Evolutionary conservation across 2,329 filamentous ascomycete species (phyloP).

Genomic region (Diaporthe citriasiana): DNA sequence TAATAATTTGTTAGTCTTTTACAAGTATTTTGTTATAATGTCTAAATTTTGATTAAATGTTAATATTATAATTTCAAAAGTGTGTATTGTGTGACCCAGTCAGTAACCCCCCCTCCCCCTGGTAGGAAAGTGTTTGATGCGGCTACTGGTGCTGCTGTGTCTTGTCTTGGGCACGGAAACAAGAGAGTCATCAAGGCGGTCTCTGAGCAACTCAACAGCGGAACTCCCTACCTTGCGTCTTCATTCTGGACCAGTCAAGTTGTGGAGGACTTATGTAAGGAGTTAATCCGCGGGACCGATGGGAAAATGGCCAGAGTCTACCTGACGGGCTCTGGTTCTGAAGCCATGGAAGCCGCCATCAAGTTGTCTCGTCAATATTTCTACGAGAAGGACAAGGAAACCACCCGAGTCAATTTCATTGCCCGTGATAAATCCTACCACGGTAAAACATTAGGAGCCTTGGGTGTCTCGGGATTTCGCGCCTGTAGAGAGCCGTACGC

Average conservation of each 20-base stretch:
- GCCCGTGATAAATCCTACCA: not conserved
- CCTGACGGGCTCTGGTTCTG: not conserved
- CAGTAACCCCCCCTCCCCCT: too few relatives aligned
- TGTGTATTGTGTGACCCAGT: too few relatives aligned
- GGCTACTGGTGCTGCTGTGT: not conserved
- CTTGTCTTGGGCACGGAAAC: not conserved
- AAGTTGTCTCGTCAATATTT: not conserved
- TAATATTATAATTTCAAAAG: too few relatives aligned
- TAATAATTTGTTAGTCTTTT: too few relatives aligned
- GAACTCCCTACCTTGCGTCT: not conserved
- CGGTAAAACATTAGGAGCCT: not conserved
- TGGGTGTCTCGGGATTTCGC: not conserved
- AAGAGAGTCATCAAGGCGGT: not conserved
- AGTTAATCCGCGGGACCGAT: not conserved
- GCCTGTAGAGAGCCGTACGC: not conserved
- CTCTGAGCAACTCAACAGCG: not conserved
- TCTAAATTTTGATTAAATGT: too few relatives aligned
- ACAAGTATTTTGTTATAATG: too few relatives aligned
- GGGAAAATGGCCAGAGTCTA: not conserved
- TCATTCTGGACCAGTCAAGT: not conserved
- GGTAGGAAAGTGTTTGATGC: conserved; percentile 1
- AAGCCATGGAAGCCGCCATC: not conserved
- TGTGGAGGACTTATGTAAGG: not conserved
- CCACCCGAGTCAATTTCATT: not conserved
- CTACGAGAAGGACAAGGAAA: not conserved